Base-by-base conservation (phyloP, 176 grass and related monocot species). In the Melocanna baccifera region DNA sequence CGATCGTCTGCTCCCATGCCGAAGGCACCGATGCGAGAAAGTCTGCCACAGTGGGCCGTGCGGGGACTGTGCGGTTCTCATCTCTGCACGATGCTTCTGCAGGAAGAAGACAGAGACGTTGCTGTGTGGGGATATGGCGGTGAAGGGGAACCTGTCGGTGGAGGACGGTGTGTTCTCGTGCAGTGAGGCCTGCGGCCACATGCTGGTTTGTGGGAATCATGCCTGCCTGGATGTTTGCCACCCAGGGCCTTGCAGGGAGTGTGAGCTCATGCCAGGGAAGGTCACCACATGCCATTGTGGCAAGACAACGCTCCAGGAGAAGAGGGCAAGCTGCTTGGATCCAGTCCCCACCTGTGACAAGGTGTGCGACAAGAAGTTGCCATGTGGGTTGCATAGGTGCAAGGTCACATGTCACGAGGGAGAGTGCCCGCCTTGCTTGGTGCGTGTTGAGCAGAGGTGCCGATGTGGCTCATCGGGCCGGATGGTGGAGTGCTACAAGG, bases 201-300 rank as follows among this genome's bases (percentile, higher is more conserved):
- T 37, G 13, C 91, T 98, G 20, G 57, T 77, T 14, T 98, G 96
- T 55, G 93, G 84, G 6, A 95, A 95, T 39, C 96, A 98, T 81
- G 57, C 56, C 50, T 98, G 96, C 83, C 46, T 34, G n/a, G 85
- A 96, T 53, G 61, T 82, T 73, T 98, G 96, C 83, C 96, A 98
- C 42, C 93, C 93, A 14, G 96, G 93, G 6, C 80, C 87, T 0
- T 98, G 96, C 13, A 89, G 93, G 1, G 87, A 91, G 23, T 98
- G 96, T 10, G 87, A 95, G 30, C 81, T 93, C 10, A 19, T 89
- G 61, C 96, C 96, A 12, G 72, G 9, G 26, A 95, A 89, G 83
- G 92, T 95, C 47, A 92, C 88, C 25, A 84, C 80, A 43, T 98
- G 96, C 87, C 83, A 95, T 71, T 98, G 96, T 4, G 89, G 96